Evolutionary conservation across 2,329 filamentous ascomycete species (phyloP).

Genomic region (Paramyrothecium roridum): DNA sequence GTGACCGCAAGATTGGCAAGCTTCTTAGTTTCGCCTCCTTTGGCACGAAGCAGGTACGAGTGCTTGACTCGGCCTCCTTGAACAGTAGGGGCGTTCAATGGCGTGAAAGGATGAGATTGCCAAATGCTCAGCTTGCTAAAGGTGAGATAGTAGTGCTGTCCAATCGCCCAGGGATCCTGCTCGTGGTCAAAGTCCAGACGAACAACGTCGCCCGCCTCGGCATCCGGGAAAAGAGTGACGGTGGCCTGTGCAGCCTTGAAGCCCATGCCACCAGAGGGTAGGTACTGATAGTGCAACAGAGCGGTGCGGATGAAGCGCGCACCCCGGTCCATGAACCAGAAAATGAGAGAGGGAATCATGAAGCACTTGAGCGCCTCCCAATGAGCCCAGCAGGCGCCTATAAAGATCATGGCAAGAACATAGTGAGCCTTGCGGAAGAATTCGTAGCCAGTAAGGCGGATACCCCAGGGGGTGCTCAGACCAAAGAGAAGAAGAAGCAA

Average conservation of each 20-base stretch:
- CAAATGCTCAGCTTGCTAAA: conserved; percentile 65
- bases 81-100: conserved; percentile 49
- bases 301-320: conserved; percentile 55
- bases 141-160: conserved; percentile 70
- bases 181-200: conserved; percentile 63
- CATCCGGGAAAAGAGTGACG: conserved; percentile 46
- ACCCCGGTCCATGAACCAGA: conserved; percentile 64
- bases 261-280: conserved; percentile 37
- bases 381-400: conserved; percentile 73
- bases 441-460: conserved; percentile 69
- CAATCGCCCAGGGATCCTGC: conserved; percentile 60
- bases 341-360: conserved; percentile 60
- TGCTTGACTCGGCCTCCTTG: conserved; percentile 40
- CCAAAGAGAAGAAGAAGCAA: conserved; percentile 60
- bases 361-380: conserved; percentile 68
- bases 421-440: conserved; percentile 75
- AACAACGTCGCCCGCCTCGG: conserved; percentile 58
- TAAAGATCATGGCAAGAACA: conserved; percentile 68
- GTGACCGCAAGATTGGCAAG: conserved; percentile 42
- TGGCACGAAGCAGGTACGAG: conserved; percentile 56
- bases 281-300: conserved; percentile 59
- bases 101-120: conserved; percentile 72
- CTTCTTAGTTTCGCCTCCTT: conserved; percentile 56
- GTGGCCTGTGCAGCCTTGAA: conserved; percentile 52
- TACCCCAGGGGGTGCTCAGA: conserved; percentile 54